Conservation (phyloP, 2,329 filamentous ascomycete species). For the Passalora sequoiae region DNA sequence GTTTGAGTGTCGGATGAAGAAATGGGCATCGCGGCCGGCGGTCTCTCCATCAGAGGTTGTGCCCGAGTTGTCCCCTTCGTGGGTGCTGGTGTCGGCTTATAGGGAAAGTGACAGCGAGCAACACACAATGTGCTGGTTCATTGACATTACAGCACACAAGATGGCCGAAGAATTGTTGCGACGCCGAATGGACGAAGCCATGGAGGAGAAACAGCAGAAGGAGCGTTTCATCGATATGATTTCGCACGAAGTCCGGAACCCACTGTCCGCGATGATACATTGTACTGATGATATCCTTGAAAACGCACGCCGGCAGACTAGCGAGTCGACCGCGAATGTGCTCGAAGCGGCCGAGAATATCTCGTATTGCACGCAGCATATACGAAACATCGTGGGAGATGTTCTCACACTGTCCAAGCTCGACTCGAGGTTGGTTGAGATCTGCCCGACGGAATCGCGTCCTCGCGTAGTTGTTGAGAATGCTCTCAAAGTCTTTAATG, state of each 20-base stretch:
- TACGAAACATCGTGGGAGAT: conserved; percentile 43
- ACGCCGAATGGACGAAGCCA: conserved; percentile 36
- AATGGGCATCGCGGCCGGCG: conserved; percentile 12
- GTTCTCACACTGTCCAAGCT: conserved; percentile 42
- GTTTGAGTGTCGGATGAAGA: conserved; percentile 21
- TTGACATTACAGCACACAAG: conserved; percentile 44
- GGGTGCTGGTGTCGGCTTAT: conserved; percentile 19
- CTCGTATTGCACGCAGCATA: conserved; percentile 28
- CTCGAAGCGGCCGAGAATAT: conserved; percentile 30
- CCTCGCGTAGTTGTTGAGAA: conserved; percentile 32
- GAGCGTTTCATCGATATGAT: conserved; percentile 33
- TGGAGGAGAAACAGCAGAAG: conserved; percentile 32
- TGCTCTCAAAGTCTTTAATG: conserved; percentile 39
- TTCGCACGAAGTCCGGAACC: conserved; percentile 42
- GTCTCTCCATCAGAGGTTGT: conserved; percentile 9
- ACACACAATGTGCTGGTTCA: conserved; percentile 28
- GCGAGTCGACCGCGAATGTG: conserved; percentile 9
- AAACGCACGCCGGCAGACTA: conserved; percentile 1
- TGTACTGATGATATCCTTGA: conserved; percentile 40
- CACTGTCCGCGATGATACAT: conserved; percentile 40
- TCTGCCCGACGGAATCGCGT: conserved; percentile 34
- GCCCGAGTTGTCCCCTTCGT: conserved; percentile 11
- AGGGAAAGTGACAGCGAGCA: conserved; percentile 14
- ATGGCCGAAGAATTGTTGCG: conserved; percentile 40
- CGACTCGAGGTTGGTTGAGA: conserved; percentile 31